Evolutionary conservation across 2,329 filamentous ascomycete genomes (phyloP).

Genomic region (Sporothrix globosa): DNA sequence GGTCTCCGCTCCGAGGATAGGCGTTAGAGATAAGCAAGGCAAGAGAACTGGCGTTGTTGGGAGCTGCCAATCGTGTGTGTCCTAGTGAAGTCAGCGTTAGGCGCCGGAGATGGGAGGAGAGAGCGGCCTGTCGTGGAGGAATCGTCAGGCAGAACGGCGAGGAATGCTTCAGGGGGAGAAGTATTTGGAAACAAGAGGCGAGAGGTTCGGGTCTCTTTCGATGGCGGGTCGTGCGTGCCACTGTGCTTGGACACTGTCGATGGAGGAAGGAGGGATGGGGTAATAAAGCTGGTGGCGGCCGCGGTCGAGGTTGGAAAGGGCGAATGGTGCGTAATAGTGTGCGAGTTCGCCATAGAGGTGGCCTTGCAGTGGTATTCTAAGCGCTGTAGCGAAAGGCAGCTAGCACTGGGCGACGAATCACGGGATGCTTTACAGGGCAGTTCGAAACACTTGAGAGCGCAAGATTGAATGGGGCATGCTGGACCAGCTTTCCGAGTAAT

Average conservation of each 20-base stretch:
- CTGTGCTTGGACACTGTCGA: constrained; percentile 15
- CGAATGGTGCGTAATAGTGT: constrained; percentile 13
- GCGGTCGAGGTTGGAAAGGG: constrained; percentile 15
- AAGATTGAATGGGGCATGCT: neutral
- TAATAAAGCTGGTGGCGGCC: neutral
- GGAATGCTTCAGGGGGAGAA: neutral
- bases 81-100: neutral
- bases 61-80: constrained; percentile 11
- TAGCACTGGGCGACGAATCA: constrained; percentile 19
- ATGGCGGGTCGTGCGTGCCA: constrained; percentile 21
- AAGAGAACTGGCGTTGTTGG: neutral
- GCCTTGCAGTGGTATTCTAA: neutral
- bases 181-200: neutral
- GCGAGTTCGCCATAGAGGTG: constrained; percentile 9
- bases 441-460: constrained; percentile 11
- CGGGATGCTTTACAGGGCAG: neutral
- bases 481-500: neutral
- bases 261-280: constrained; percentile 14
- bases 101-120: neutral
- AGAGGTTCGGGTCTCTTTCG: constrained; percentile 10
- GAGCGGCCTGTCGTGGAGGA: neutral
- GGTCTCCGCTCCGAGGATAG: constrained; percentile 21
- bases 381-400: neutral
- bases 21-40: constrained; percentile 13
- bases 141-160: neutral